Evolutionary conservation across 805 yeast genomes (phyloP), one percentile per base, ranked within the genome.

Genomic region (Yarrowia deformans): DNA sequence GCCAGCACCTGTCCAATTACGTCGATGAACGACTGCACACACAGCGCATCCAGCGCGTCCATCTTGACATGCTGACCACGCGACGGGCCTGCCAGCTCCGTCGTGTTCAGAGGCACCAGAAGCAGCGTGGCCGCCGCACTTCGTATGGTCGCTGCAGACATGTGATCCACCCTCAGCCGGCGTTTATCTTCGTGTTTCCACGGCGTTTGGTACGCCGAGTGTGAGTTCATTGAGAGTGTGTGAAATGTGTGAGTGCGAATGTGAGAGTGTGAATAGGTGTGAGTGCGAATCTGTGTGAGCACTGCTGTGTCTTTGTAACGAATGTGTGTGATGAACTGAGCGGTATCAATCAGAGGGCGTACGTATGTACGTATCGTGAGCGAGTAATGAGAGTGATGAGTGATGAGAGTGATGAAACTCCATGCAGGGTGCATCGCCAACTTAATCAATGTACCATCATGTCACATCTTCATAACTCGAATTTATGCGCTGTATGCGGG

Each of bases 141-240:
- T 34, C 66, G 34, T 9, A 9, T 2, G 19, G 66, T 45, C 8
- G 66, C 42, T 2, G 52, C 14, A 6, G 16, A n/a, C 66, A 60
- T 45, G 9, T 60, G 66, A 34, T 34, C 50, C 13, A 60, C 66
- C 14, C 66, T 19, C 12, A 60, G 37, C 8, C 52, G 52, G 1
- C 66, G 66, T 23, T 60, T 60, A 8, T 60, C 66, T 2, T 43
- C 42, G 52, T 60, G 66, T 45, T 34, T 43, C 66, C 66, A 60
- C 2, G 52, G 42, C 13, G 66, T 23, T 5, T 18, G 66, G 4
- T 16, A 56, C n/a, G n/a, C 16, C 9, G 37, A 16, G 6, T n/a
- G 58, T 16, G 48, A n/a, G 63, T 56, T 56, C 63, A 56, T 45
- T n/a, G 34, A 12, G 46, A 14, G 40, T 8, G 54, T 18, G 42